Evolutionary conservation across 1,284 basidiomycete species (phyloP).

Genomic region (Mycosarcoma mackinlayi): DNA sequence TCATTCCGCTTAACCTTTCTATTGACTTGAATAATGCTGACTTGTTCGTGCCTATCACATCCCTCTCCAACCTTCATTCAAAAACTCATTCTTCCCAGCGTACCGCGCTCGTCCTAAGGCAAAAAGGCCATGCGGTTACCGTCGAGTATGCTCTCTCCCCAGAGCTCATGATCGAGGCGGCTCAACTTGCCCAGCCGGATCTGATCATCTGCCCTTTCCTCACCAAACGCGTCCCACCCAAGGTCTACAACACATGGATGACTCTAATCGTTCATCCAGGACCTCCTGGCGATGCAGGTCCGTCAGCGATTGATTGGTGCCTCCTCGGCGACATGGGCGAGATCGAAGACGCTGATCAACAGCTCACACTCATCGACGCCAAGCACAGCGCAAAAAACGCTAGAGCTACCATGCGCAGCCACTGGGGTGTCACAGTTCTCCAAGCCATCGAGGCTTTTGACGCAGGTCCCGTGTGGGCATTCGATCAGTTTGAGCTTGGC

Average conservation of each 20-base stretch:
- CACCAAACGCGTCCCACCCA: conserved; percentile 70
- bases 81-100: conserved; percentile 30
- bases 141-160: conserved; percentile 69
- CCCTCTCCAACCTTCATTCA: background rate
- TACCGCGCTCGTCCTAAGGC: conserved; percentile 66
- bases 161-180: conserved; percentile 69
- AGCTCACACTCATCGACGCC: conserved; percentile 63
- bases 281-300: conserved; percentile 71
- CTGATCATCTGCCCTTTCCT: conserved; percentile 71
- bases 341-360: conserved; percentile 60
- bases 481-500: conserved; percentile 70
- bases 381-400: conserved; percentile 32
- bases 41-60: no score
- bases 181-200: conserved; percentile 68
- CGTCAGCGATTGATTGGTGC: conserved; percentile 71
- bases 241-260: conserved; percentile 69
- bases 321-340: conserved; percentile 70
- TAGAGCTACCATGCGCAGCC: conserved; percentile 53
- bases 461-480: conserved; percentile 71
- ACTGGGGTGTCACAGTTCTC: conserved; percentile 71
- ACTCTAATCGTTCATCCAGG: conserved; percentile 71
- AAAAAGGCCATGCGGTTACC: conserved; percentile 68
- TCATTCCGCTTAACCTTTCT: background rate
- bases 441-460: conserved; percentile 71
- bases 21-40: conserved; percentile 1